These are phyloP conservation scores for Protomyces macrosporus DNA, from an alignment of 1,139 yeast species.

Conservation along the genomic window DNA sequence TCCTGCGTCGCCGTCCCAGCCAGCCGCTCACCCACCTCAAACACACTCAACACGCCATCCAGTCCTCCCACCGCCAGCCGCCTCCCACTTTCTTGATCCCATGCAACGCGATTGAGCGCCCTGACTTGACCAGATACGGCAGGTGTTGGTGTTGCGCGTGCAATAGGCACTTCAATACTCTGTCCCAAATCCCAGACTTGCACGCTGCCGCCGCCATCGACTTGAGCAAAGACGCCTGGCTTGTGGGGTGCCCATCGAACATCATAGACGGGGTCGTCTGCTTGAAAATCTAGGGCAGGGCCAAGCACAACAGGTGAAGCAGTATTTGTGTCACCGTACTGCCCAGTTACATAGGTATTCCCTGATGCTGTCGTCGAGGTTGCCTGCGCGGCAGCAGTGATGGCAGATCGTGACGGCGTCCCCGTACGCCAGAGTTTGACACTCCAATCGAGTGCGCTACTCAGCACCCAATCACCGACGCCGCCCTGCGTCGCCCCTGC, in stretches of 20 bases:
- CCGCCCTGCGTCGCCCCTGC: constrained; percentile 29
- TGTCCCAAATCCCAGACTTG: constrained; percentile 53
- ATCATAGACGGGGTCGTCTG: constrained; percentile 45
- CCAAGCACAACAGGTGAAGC: constrained; percentile 29
- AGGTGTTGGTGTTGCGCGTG: constrained; percentile 8
- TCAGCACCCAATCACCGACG: constrained; percentile 37
- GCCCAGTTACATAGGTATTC: neutral
- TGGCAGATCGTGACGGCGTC: neutral
- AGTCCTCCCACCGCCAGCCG: constrained; percentile 41
- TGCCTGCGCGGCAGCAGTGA: neutral
- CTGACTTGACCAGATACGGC: constrained; percentile 30
- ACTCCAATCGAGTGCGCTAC: constrained; percentile 45
- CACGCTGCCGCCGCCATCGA: constrained; percentile 47
- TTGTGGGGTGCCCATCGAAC: constrained; percentile 45
- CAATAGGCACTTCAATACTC: constrained; percentile 38
- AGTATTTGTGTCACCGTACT: neutral
- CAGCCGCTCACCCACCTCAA: constrained; percentile 35
- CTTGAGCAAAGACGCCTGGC: constrained; percentile 47
- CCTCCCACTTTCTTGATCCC: constrained; percentile 36
- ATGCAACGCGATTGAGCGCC: constrained; percentile 35
- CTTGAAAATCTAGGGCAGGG: constrained; percentile 36
- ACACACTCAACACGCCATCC: constrained; percentile 39
- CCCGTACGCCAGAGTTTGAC: constrained; percentile 42
- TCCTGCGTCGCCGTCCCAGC: constrained; percentile 24
- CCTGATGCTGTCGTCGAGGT: neutral